Percentiles rank a stretch among this genome's conserved stretches.
Evolutionary conservation across 768 basidiomycete genomes (phyloP).

Genomic region (Crassisporium funariophilum): DNA sequence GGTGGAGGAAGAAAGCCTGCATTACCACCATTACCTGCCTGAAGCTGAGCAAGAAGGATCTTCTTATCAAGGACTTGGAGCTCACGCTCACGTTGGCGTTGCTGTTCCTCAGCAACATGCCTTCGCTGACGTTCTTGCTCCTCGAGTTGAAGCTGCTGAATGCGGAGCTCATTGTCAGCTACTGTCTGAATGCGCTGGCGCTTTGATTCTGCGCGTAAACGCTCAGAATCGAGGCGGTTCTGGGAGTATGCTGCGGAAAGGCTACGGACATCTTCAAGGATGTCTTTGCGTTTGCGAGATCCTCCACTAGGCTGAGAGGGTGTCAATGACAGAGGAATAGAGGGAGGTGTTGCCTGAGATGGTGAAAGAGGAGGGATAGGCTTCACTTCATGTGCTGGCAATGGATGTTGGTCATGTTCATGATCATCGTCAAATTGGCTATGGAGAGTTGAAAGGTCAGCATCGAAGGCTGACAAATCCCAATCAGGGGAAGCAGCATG

Average conservation of each 20-base stretch:
- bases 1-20: too few species aligned
- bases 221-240: neutral
- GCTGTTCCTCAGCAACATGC: slow-evolving; percentile 6
- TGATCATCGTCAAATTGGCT: neutral
- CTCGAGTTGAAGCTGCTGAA: slow-evolving; percentile 1
- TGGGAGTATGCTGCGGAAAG: neutral
- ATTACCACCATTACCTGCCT: neutral
- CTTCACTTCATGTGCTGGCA: neutral
- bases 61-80: slow-evolving; percentile 4
- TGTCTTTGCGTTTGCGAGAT: neutral
- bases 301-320: neutral
- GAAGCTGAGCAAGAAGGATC: slow-evolving; percentile 1
- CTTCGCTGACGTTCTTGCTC: neutral
- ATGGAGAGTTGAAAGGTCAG: neutral
- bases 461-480: neutral
- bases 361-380: neutral
- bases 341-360: neutral
- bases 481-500: neutral
- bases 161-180: slow-evolving; percentile 5
- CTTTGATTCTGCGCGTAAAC: neutral
- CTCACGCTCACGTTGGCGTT: slow-evolving; percentile 7
- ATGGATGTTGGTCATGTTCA: neutral
- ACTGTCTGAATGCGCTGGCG: neutral
- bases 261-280: neutral
- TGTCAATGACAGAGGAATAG: neutral